A percentile compares a stretch with the other conserved stretches of the same genome.
phyloP scores from a whole-genome alignment of 2,329 filamentous ascomycete genomes.

The Byssoonygena ceratinophila region DNA sequence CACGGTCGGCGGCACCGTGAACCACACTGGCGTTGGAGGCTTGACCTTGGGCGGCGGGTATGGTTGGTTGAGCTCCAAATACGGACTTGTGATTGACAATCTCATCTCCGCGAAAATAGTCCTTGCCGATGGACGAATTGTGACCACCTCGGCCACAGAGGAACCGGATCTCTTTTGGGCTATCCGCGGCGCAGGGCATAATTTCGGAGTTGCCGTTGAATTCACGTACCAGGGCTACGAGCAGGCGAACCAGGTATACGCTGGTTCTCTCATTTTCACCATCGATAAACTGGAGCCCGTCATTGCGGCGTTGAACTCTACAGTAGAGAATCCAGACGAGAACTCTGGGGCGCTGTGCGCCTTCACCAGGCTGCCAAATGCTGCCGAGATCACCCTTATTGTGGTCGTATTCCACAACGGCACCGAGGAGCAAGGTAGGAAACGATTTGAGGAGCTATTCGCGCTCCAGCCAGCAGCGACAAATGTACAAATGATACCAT shows the following conservation, averaged over 20 bases:
- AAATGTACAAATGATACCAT: slow-evolving; percentile 29
- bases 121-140: slow-evolving; percentile 32
- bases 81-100: slow-evolving; percentile 47
- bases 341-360: slow-evolving; percentile 20
- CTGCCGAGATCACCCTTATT: slow-evolving; percentile 18
- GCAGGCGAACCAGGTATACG: slow-evolving; percentile 26
- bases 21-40: slow-evolving; percentile 52
- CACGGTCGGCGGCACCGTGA: slow-evolving; percentile 52
- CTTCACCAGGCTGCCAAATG: slow-evolving; percentile 21
- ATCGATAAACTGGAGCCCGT: slow-evolving; percentile 22
- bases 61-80: slow-evolving; percentile 45
- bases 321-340: slow-evolving; percentile 17
- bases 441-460: slow-evolving; percentile 28
- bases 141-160: slow-evolving; percentile 33
- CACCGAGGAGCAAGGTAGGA: slow-evolving; percentile 24
- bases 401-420: slow-evolving; percentile 28
- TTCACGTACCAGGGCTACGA: slow-evolving; percentile 33
- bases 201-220: slow-evolving; percentile 39
- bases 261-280: slow-evolving; percentile 24
- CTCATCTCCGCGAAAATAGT: slow-evolving; percentile 34
- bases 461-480: slow-evolving; percentile 27
- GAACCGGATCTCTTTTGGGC: slow-evolving; percentile 44
- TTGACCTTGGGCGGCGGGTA: slow-evolving; percentile 50
- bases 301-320: slow-evolving; percentile 21
- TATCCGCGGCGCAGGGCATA: slow-evolving; percentile 37